phyloP scores from a whole-genome alignment of 2,329 filamentous ascomycete genomes.

The Ophiosphaerella korrae region DNA sequence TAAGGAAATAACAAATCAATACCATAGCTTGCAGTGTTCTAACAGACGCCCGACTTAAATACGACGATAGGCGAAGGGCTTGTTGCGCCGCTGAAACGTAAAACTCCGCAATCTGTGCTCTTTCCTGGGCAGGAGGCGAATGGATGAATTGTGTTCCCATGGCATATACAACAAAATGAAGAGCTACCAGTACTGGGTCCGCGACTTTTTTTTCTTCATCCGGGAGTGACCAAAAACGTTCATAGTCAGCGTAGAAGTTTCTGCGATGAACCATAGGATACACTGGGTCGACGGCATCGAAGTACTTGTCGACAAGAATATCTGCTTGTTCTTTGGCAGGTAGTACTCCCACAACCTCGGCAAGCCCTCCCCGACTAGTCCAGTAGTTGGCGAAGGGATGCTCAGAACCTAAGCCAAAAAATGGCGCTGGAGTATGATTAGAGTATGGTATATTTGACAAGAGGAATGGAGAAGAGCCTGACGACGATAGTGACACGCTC shows the following conservation, averaged over 20 bases:
- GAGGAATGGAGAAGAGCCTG: conserved; percentile 57
- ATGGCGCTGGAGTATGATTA: conserved; percentile 71
- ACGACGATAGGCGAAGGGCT: conserved; percentile 74
- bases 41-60: conserved; percentile 74
- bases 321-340: conserved; percentile 78
- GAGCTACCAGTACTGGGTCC: conserved; percentile 72
- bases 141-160: conserved; percentile 79
- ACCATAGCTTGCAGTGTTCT: conserved; percentile 81
- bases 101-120: conserved; percentile 78
- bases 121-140: conserved; percentile 60
- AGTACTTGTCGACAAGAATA: conserved; percentile 63
- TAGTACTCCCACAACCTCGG: conserved; percentile 75
- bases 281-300: conserved; percentile 72
- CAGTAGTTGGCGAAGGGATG: conserved; percentile 85
- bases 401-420: conserved; percentile 80
- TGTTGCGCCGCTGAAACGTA: conserved; percentile 82
- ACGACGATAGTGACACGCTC: conserved; percentile 44
- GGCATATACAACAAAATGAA: conserved; percentile 78
- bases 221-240: conserved; percentile 73
- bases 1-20: conserved; percentile 80
- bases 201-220: conserved; percentile 62
- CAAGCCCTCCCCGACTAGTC: conserved; percentile 76
- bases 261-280: conserved; percentile 80
- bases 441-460: conserved; percentile 77
- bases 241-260: conserved; percentile 78